Evolutionary conservation across 2,329 filamentous ascomycete genomes (phyloP).

Genomic region (Aspergillus ochraceus): DNA sequence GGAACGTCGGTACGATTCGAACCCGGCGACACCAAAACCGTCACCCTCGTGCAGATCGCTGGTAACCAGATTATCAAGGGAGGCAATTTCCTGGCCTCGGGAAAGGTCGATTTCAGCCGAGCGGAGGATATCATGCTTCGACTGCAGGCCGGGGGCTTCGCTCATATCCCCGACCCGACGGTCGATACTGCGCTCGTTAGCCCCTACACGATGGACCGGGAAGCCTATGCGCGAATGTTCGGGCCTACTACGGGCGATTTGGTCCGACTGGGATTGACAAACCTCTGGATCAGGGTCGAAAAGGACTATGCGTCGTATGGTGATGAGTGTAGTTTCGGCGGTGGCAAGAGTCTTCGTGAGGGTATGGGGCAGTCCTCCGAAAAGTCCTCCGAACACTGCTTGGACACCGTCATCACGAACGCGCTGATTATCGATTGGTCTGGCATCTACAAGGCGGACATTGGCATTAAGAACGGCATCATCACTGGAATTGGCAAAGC

Average conservation of each 20-base stretch:
- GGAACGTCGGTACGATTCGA: conserved; percentile 93
- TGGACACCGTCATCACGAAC: conserved; percentile 87
- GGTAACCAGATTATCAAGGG: conserved; percentile 78
- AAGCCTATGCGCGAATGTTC: conserved; percentile 84
- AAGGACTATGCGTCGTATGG: conserved; percentile 81
- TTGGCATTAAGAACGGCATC: conserved; percentile 82
- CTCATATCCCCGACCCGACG: conserved; percentile 69
- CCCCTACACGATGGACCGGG: conserved; percentile 69
- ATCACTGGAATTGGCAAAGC: conserved; percentile 92
- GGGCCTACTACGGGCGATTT: conserved; percentile 86
- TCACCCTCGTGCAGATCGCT: conserved; percentile 84
- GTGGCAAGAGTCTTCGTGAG: conserved; percentile 88
- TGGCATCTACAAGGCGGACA: conserved; percentile 95
- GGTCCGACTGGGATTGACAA: conserved; percentile 78
- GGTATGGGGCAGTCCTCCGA: conserved; percentile 94
- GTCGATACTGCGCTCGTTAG: conserved; percentile 58
- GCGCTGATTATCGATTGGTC: conserved; percentile 87
- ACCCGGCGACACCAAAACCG: conserved; percentile 87
- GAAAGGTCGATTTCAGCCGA: conserved; percentile 65
- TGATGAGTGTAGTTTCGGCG: conserved; percentile 93
- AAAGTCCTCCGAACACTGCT: conserved; percentile 65
- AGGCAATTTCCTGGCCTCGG: conserved; percentile 77
- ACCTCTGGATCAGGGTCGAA: conserved; percentile 89
- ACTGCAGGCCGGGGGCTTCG: conserved; percentile 72
- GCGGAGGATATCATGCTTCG: conserved; percentile 65